Evolutionary conservation across 805 yeast genomes (phyloP), one percentile per base, ranked within the genome.

Genomic region (Hanseniaspora opuntiae): DNA sequence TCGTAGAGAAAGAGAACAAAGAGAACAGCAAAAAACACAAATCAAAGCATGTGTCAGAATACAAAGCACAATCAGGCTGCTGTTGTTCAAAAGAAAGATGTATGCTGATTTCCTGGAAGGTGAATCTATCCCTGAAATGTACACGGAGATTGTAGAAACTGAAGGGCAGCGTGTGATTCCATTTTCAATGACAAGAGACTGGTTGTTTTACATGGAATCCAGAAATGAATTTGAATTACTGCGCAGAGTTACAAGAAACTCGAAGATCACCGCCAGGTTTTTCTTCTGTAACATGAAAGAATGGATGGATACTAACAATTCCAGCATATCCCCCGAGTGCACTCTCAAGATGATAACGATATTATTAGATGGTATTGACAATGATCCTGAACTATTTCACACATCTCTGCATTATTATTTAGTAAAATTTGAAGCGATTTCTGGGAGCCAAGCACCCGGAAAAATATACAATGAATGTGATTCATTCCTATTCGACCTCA

Each of bases 1-100:
- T 8, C 45, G 35, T 28, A 19, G 30, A 39, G 52, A 48, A 40
- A 39, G 52, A 32, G 52, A 48, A 19, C 30, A 35, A 20, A 48
- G 52, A 32, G 39, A 48, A 36, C 19, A 16, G 16, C 20, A 22
- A 12, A 41, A 39, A 17, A 5, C 33, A 20, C 22, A 36, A 19
- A 14, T 39, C 9, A 30, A 39, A 20, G 42, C 38, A 24, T 10
- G 39, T 16, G 10, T 32, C 8, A 32, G 32, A 11, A 30, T 48
- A 14, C 52, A 48, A 39, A 48, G 33, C 10, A 17, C 40, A 7
- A 28, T 30, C 14, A 30, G 45, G 24, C 24, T 48, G 8, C 32
- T 10, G 14, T 7, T 20, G 9, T 39, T 19, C 20, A 48, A 45
- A 40, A 33, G 19, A 38, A 38, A 38, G 3, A 12, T 24, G 24